These are phyloP conservation scores for Penicillium canescens DNA, from an alignment of 495 filamentous ascomycete genomes.

Conservation along the genomic window DNA sequence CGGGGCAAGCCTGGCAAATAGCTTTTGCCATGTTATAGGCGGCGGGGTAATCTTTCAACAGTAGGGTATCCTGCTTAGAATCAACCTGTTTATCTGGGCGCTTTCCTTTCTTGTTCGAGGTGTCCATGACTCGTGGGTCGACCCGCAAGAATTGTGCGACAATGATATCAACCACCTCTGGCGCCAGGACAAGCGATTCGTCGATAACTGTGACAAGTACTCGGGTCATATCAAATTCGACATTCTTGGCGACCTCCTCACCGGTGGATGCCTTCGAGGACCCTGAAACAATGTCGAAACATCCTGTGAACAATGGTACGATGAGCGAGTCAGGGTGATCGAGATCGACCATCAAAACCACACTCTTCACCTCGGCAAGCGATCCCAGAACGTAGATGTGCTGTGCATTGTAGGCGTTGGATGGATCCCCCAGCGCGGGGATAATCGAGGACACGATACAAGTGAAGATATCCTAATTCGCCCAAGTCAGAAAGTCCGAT, in stretches of 20 bases:
- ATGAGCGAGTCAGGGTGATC: slow-evolving; percentile 74
- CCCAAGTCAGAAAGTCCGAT: neutral
- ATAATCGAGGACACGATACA: slow-evolving; percentile 82
- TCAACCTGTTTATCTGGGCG: slow-evolving; percentile 60
- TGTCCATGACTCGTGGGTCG: slow-evolving; percentile 59
- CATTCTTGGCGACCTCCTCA: slow-evolving; percentile 82
- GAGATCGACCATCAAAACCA: slow-evolving; percentile 90
- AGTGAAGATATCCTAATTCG: slow-evolving; percentile 81
- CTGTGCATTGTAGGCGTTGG: slow-evolving; percentile 87
- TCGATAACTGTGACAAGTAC: slow-evolving; percentile 84
- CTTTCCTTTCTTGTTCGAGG: slow-evolving; percentile 51
- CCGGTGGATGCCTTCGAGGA: slow-evolving; percentile 70
- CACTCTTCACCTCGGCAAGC: slow-evolving; percentile 89
- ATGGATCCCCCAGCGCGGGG: slow-evolving; percentile 82
- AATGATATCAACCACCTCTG: slow-evolving; percentile 87
- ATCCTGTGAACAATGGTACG: slow-evolving; percentile 75
- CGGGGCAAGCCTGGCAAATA: slow-evolving; percentile 85
- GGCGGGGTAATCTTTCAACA: slow-evolving; percentile 81
- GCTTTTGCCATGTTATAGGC: slow-evolving; percentile 96
- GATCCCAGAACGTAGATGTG: slow-evolving; percentile 88
- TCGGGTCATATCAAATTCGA: slow-evolving; percentile 88
- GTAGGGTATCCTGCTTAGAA: slow-evolving; percentile 74
- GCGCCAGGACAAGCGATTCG: slow-evolving; percentile 76
- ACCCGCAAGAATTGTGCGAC: slow-evolving; percentile 93
- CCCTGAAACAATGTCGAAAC: slow-evolving; percentile 91